Evolutionary conservation across 495 filamentous ascomycete species (phyloP).

Genomic region (Neurospora sp.): DNA sequence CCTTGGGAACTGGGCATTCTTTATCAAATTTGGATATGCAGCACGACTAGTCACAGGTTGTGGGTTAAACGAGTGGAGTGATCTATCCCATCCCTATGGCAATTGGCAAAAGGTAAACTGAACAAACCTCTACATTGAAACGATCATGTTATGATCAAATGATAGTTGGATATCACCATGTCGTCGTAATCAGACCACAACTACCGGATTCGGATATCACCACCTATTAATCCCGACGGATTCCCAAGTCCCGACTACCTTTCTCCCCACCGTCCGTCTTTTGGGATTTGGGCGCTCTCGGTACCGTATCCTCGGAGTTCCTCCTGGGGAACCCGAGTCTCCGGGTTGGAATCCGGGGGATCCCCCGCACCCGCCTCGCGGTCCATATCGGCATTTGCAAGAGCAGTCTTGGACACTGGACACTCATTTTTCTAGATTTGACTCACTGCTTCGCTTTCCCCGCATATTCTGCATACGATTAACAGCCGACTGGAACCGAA

Average conservation of each 20-base stretch:
- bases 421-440: not conserved
- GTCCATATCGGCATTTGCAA: not conserved
- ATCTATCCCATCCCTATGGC: not conserved
- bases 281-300: not conserved
- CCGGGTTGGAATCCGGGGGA: not conserved
- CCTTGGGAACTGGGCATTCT: not conserved
- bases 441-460: not conserved
- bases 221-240: not conserved
- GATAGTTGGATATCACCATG: not conserved
- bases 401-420: not conserved
- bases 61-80: not conserved
- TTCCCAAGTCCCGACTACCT: not conserved
- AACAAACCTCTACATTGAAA: not conserved
- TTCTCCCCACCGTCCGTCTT: not conserved
- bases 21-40: not conserved
- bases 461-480: not conserved
- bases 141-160: not conserved
- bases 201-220: not conserved
- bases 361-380: not conserved
- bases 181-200: not conserved
- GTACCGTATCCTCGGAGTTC: not conserved
- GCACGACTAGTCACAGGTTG: not conserved
- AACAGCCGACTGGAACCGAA: not conserved
- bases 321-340: not conserved
- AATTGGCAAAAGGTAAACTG: not conserved